Evolutionary conservation across 352 stramenopile species (phyloP).

Genomic region (Thalassiosira mediterranea): DNA sequence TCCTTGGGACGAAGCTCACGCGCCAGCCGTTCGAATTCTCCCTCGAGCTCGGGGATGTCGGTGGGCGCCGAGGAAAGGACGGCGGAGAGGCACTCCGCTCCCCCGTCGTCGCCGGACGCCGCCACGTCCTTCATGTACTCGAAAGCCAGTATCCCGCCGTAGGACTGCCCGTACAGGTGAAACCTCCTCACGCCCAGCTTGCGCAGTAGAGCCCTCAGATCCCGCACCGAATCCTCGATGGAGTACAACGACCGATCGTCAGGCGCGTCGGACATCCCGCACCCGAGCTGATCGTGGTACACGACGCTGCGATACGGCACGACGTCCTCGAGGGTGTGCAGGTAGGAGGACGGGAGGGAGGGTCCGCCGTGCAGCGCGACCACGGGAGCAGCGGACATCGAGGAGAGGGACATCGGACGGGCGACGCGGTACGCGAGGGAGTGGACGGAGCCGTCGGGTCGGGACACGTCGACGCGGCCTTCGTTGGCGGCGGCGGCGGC

Average conservation of each 20-base stretch:
- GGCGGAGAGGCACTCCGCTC: conserved; percentile 52
- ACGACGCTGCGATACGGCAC: conserved; percentile 61
- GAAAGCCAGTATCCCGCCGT: conserved; percentile 70
- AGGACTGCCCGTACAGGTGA: conserved; percentile 73
- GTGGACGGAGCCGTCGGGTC: conserved; percentile 11
- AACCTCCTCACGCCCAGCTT: conserved; percentile 50
- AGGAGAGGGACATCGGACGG: conserved; percentile 49
- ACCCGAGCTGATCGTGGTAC: conserved; percentile 73
- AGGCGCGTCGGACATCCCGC: conserved; percentile 52
- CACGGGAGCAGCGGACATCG: conserved; percentile 45
- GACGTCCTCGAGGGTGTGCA: conserved; percentile 52
- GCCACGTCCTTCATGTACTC: conserved; percentile 68
- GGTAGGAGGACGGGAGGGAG: conserved; percentile 61
- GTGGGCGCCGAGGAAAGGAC: conserved; percentile 60
- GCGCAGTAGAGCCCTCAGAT: conserved; percentile 58
- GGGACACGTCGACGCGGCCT: conserved; percentile 9
- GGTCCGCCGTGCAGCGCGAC: conserved; percentile 66
- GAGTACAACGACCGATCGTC: conserved; percentile 54
- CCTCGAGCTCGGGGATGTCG: conserved; percentile 46
- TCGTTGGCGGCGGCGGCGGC: conserved; percentile 3
- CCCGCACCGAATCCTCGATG: conserved; percentile 54
- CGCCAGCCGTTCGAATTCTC: conserved; percentile 23
- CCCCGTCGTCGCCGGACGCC: conserved; percentile 1
- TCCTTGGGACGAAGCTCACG: conserved; percentile 12
- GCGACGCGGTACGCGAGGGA: conserved; percentile 29